Evolutionary conservation across 2,329 filamentous ascomycete species (phyloP), one percentile per base, ranked within the genome.

Genomic region (Venturia aucupariae): DNA sequence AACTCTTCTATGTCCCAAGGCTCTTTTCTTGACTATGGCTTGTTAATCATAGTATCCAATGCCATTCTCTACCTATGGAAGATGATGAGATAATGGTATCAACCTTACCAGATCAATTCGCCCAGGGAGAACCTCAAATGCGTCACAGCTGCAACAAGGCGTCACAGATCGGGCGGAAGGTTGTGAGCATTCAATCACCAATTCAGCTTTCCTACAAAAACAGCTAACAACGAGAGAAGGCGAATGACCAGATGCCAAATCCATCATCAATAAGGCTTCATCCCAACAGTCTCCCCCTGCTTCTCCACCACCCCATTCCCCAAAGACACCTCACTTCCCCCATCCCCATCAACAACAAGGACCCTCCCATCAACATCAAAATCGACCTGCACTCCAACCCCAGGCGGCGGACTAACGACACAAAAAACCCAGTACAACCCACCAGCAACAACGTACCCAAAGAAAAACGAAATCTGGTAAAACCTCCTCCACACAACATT

Each of bases 311-410:
- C 24, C 17, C 42, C 42, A 61, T 41, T 32, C 35, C 42, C 42
- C 17, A 27, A 15, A n/a, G 60, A 35, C 30, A 46, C 60, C 13
- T 46, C 60, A 24, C 27, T 30, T 17, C 27, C 22, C 24, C n/a
- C 60, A 17, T 30, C 19, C 13, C 44, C 41, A 51, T 57, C 51
- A 35, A 57, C n/a, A n/a, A 75, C 68, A 61, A 76, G 63, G 48
- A 15, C 67, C 27, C 51, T 35, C 27, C 51, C 64, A 64, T 68
- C 65, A 51, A 67, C 62, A 54, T 66, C 64, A 60, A 67, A 68
- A 57, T 65, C 64, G 30, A 67, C 64, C 46, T 68, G 65, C 2
- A 66, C 24, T 22, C 66, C 65, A 8, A 68, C 54, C 2, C 66
- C 66, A 13, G 67, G 63, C 7, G 66, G 64, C 15, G 67, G 67